phyloP scores from a whole-genome alignment of 495 filamentous ascomycete species.

The Staphylotrichum longicolle region DNA sequence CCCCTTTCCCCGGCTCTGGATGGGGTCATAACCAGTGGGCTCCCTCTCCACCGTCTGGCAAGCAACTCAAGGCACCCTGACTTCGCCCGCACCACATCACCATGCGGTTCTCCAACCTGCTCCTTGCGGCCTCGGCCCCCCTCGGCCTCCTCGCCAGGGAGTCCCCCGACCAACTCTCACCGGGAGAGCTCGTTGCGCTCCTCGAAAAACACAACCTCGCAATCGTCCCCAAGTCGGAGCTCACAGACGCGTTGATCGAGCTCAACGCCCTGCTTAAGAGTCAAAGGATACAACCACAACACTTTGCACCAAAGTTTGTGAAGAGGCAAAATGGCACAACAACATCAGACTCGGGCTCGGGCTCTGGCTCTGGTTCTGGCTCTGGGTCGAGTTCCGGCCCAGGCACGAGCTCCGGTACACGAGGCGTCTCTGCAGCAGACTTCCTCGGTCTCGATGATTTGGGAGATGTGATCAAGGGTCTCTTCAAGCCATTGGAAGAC shows the following conservation, averaged over 20 bases:
- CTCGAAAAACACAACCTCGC: constrained; percentile 38
- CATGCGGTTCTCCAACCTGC: constrained; percentile 19
- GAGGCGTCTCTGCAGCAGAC: constrained; percentile 10
- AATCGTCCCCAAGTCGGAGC: constrained; percentile 38
- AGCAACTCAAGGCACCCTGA: not conserved
- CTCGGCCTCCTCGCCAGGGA: constrained; percentile 5
- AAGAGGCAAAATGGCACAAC: constrained; percentile 20
- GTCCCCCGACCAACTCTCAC: constrained; percentile 1
- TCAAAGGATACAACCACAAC: constrained; percentile 24
- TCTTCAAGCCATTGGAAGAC: constrained; percentile 22
- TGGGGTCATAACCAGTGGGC: too few relatives aligned
- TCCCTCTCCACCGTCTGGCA: too few relatives aligned
- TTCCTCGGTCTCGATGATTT: constrained; percentile 31
- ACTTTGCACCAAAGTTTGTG: constrained; percentile 28
- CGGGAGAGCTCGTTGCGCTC: constrained; percentile 15
- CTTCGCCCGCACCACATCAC: not conserved
- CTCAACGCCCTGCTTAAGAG: constrained; percentile 36
- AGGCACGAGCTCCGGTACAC: too few relatives aligned
- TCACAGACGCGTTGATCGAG: constrained; percentile 39
- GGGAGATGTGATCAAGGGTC: constrained; percentile 25
- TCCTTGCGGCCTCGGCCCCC: constrained; percentile 12
- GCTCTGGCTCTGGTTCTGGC: too few relatives aligned
- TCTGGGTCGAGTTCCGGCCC: too few relatives aligned
- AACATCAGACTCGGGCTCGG: constrained; percentile 8
- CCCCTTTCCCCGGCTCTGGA: too few relatives aligned